Percentiles rank a stretch among this genome's conserved stretches.
phyloP scores from a whole-genome alignment of 768 basidiomycete genomes.

The Lactarius hengduanensis region DNA sequence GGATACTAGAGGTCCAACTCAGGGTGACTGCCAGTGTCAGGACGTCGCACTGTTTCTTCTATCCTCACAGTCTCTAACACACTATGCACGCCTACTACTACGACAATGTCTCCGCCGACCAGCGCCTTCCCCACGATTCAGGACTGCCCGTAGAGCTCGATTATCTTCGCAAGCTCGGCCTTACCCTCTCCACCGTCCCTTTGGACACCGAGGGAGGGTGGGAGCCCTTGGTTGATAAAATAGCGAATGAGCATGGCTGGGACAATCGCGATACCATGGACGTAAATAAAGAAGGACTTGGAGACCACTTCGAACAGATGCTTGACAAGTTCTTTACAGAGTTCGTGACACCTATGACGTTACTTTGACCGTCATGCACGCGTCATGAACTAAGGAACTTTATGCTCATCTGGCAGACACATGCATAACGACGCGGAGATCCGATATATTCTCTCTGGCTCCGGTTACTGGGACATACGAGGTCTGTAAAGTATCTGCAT shows the following conservation, averaged over 20 bases:
- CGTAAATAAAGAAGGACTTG: slow-evolving; percentile 73
- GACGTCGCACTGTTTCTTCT: not conserved
- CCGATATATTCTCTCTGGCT: slow-evolving; percentile 79
- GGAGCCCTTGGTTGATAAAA: slow-evolving; percentile 52
- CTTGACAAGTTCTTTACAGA: slow-evolving; percentile 82
- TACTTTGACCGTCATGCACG: not conserved
- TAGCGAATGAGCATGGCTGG: slow-evolving; percentile 71
- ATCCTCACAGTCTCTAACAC: not conserved
- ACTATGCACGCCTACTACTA: slow-evolving; percentile 75
- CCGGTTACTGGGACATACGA: slow-evolving; percentile 88
- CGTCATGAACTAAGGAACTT: not conserved
- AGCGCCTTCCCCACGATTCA: slow-evolving; percentile 75
- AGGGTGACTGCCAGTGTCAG: not conserved
- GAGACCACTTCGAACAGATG: slow-evolving; percentile 78
- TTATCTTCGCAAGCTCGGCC: slow-evolving; percentile 56
- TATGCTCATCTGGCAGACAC: slow-evolving; percentile 48
- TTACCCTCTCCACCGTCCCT: slow-evolving; percentile 66
- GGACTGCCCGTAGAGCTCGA: slow-evolving; percentile 51
- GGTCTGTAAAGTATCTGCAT: slow-evolving; percentile 45
- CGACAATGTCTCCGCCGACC: slow-evolving; percentile 75
- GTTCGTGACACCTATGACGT: slow-evolving; percentile 38
- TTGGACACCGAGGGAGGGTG: slow-evolving; percentile 48
- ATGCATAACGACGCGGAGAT: slow-evolving; percentile 97
- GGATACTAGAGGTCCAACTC: too few species aligned
- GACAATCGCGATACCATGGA: slow-evolving; percentile 81